Percentiles rank a stretch among this genome's conserved stretches.
phyloP scores from a whole-genome alignment of 176 grass and related monocot species.

The Phoenix dactylifera region DNA sequence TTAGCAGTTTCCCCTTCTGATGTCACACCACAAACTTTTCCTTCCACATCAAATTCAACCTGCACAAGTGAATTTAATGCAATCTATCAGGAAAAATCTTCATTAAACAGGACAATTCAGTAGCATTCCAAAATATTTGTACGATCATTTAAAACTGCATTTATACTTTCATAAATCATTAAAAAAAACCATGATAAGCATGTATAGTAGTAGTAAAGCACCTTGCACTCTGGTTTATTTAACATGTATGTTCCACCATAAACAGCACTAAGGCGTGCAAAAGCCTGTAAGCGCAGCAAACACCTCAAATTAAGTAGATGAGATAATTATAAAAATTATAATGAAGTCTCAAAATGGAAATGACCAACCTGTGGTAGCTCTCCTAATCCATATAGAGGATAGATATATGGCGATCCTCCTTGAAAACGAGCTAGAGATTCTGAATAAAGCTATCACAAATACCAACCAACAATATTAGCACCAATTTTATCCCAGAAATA shows the following conservation, averaged over 20 bases:
- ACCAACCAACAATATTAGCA: constrained; percentile 3
- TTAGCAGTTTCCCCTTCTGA: constrained; percentile 93
- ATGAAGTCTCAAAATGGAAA: constrained; percentile 7
- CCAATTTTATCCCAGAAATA: no score
- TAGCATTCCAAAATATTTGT: no score
- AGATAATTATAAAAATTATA: background rate
- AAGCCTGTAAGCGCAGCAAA: constrained; percentile 45
- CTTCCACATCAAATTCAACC: constrained; percentile 91
- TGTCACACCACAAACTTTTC: constrained; percentile 89
- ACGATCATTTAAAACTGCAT: no score
- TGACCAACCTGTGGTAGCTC: constrained; percentile 79
- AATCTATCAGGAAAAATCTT: background rate
- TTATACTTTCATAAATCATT: no score
- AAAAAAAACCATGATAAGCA: background rate
- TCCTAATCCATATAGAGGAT: constrained; percentile 79
- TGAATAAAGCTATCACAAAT: constrained; percentile 52
- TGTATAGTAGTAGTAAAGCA: constrained; percentile 19
- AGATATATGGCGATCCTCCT: constrained; percentile 87
- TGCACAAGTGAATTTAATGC: background rate
- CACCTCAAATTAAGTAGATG: background rate
- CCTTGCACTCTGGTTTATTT: constrained; percentile 94
- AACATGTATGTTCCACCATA: constrained; percentile 98
- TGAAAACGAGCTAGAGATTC: constrained; percentile 83
- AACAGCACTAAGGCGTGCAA: constrained; percentile 93
- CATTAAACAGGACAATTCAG: no score